A percentile compares a stretch with the other conserved stretches of the same genome.
Evolutionary conservation across 1,284 basidiomycete species (phyloP).

Genomic region (Cryptococcus deneoformans): DNA sequence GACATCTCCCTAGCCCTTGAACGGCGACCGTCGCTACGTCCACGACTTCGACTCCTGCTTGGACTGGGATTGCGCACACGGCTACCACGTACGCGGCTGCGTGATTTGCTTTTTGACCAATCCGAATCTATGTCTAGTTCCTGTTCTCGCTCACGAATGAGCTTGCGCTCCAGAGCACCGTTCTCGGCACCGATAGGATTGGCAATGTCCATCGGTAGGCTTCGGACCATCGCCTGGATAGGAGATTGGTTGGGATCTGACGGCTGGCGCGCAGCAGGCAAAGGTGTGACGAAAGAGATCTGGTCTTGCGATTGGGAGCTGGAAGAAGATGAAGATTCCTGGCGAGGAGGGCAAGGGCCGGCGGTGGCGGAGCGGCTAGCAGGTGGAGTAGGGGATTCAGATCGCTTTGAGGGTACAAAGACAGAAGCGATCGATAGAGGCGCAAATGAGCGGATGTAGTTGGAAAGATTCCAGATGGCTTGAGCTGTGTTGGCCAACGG

Average conservation of each 20-base stretch:
- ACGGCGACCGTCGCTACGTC: background rate
- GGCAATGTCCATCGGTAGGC: slow-evolving; percentile 44
- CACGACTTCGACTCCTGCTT: background rate
- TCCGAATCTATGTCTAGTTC: slow-evolving; percentile 3
- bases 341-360: background rate
- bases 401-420: slow-evolving; percentile 7
- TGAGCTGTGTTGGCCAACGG: slow-evolving; percentile 31
- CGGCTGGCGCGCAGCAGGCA: slow-evolving; percentile 19
- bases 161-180: slow-evolving; percentile 17
- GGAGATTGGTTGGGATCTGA: slow-evolving; percentile 10
- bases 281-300: slow-evolving; percentile 8
- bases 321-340: background rate
- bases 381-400: background rate
- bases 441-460: slow-evolving; percentile 37
- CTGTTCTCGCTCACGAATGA: slow-evolving; percentile 2
- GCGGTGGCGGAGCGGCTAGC: background rate
- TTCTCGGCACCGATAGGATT: slow-evolving; percentile 21
- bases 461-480: slow-evolving; percentile 39
- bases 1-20: slow-evolving; percentile 3
- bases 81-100: background rate
- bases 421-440: slow-evolving; percentile 33
- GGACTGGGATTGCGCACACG: background rate
- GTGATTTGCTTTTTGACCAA: background rate
- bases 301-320: slow-evolving; percentile 1
- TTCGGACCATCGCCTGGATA: slow-evolving; percentile 34